These are phyloP conservation scores for Xylariaceae sp. DNA, from an alignment of 2,329 filamentous ascomycete genomes.

Conservation along the genomic window DNA sequence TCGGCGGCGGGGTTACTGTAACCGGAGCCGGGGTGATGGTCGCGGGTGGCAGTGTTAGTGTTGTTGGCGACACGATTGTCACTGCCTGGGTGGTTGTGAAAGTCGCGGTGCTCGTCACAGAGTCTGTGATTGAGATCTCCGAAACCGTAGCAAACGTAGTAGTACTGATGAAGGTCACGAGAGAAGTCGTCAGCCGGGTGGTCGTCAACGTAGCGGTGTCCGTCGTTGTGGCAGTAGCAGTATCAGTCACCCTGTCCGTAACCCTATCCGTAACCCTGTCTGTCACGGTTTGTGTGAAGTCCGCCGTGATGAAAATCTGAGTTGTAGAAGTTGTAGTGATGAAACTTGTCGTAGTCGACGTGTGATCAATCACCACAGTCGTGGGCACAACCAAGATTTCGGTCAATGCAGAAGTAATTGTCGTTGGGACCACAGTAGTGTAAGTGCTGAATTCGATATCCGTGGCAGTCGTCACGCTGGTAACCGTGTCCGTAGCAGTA, in stretches of 20 bases:
- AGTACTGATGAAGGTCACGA: conserved; percentile 26
- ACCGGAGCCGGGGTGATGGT: conserved; percentile 11
- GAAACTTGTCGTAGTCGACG: conserved; percentile 21
- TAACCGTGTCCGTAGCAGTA: conserved; percentile 2
- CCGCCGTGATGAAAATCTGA: conserved; percentile 18
- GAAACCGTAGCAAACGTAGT: conserved; percentile 27
- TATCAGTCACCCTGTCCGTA: conserved; percentile 14
- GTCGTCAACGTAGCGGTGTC: conserved; percentile 26
- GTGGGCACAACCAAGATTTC: conserved; percentile 23
- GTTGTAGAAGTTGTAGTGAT: conserved; percentile 24
- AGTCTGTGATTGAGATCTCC: conserved; percentile 28
- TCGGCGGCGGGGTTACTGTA: conserved; percentile 13
- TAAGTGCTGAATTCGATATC: conserved; percentile 18
- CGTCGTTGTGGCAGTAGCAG: conserved; percentile 24
- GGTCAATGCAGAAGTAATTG: conserved; percentile 20
- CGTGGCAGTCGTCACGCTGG: conserved; percentile 6
- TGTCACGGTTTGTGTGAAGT: conserved; percentile 13
- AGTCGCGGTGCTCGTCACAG: conserved; percentile 28
- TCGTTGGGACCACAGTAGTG: conserved; percentile 22
- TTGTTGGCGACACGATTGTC: conserved; percentile 24
- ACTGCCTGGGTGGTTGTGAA: conserved; percentile 27
- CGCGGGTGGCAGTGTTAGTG: conserved; percentile 16
- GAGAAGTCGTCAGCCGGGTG: conserved; percentile 25
- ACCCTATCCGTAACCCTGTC: conserved; percentile 10
- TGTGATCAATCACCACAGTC: conserved; percentile 21